phyloP scores from a whole-genome alignment of 225 moss, liverwort and hornwort genomes.

The Straminergon stramineum region DNA sequence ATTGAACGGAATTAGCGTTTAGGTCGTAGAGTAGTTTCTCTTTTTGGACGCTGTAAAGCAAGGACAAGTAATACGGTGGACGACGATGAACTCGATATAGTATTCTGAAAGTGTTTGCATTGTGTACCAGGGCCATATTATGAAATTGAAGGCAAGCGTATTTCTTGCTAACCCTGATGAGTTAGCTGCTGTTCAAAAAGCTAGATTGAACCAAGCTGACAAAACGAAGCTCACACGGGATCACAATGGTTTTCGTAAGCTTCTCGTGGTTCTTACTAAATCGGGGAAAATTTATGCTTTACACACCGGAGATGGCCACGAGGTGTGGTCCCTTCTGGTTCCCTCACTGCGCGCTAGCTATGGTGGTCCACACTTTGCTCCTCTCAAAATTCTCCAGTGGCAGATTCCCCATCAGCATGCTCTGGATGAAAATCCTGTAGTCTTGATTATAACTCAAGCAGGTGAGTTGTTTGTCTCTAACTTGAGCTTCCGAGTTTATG shows the following conservation, averaged over 20 bases:
- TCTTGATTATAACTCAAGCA: conserved; percentile 65
- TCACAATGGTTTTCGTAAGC: conserved; percentile 98
- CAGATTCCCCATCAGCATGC: conserved; percentile 90
- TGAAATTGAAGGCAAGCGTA: conserved; percentile 85
- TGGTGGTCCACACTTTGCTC: conserved; percentile 26
- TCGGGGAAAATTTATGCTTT: conserved; percentile 76
- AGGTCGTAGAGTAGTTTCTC: neutral
- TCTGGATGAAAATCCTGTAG: conserved; percentile 84
- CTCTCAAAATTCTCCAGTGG: conserved; percentile 72
- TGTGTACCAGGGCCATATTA: conserved; percentile 64
- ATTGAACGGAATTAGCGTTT: neutral
- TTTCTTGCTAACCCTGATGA: conserved; percentile 79
- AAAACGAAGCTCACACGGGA: conserved; percentile 81
- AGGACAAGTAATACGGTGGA: neutral
- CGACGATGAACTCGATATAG: neutral
- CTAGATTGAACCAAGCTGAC: conserved; percentile 79
- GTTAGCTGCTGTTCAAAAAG: conserved; percentile 59
- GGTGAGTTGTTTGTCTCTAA: conserved; percentile 7
- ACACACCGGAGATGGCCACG: conserved; percentile 87
- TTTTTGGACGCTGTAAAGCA: neutral
- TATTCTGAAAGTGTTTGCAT: neutral
- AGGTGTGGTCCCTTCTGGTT: conserved; percentile 85
- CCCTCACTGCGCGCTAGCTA: conserved; percentile 32
- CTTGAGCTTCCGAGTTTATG: neutral
- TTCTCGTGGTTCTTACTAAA: conserved; percentile 78